Evolutionary conservation across 2,329 filamentous ascomycete species (phyloP).

Genomic region (Aspergillus sp.): DNA sequence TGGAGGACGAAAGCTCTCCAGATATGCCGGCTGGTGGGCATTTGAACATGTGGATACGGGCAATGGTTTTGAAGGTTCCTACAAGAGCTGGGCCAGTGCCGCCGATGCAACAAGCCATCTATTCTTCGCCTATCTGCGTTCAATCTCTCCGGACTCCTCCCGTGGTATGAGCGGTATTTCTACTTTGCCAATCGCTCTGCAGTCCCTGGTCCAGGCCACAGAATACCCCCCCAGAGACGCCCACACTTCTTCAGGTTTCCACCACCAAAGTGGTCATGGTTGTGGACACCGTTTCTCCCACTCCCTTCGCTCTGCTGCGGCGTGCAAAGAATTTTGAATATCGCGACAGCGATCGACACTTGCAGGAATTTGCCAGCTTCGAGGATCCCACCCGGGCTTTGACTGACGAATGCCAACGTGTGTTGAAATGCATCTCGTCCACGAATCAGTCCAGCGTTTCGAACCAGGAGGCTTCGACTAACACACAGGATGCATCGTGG

Average conservation of each 20-base stretch:
- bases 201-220: constrained; percentile 84
- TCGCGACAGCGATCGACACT: constrained; percentile 76
- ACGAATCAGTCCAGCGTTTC: constrained; percentile 80
- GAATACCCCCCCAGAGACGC: constrained; percentile 82
- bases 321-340: constrained; percentile 95
- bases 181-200: constrained; percentile 80
- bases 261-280: constrained; percentile 96
- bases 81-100: constrained; percentile 84
- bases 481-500: constrained; percentile 83
- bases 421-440: constrained; percentile 80
- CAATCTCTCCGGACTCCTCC: constrained; percentile 71
- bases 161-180: constrained; percentile 73
- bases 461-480: constrained; percentile 65
- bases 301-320: constrained; percentile 83
- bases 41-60: constrained; percentile 86
- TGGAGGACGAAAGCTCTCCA: constrained; percentile 85
- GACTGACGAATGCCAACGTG: constrained; percentile 89
- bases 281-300: constrained; percentile 89
- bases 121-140: constrained; percentile 95
- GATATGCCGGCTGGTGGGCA: constrained; percentile 97
- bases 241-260: constrained; percentile 68
- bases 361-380: constrained; percentile 81
- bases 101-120: constrained; percentile 94
- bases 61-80: constrained; percentile 91
- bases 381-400: constrained; percentile 84